A percentile compares a stretch with the other conserved stretches of the same genome.
Conservation (phyloP, 2,329 filamentous ascomycete genomes). For the Sporothrix luriei region DNA sequence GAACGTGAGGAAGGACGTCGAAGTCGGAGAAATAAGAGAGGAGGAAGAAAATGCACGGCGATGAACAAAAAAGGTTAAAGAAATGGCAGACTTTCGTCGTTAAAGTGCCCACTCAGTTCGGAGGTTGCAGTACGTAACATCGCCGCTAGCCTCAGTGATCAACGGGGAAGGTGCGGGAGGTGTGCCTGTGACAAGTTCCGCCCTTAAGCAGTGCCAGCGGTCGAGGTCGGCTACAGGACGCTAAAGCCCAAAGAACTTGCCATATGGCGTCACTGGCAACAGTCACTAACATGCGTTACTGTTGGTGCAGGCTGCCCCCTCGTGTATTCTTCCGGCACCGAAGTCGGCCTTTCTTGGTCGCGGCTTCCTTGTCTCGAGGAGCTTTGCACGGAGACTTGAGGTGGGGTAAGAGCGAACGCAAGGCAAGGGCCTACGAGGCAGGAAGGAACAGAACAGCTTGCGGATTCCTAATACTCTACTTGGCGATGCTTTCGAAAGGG, state of each 20-base stretch:
- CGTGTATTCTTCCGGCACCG: slow-evolving; percentile 22
- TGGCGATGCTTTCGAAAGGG: no score
- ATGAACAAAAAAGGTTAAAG: not conserved
- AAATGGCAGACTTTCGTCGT: not conserved
- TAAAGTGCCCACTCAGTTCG: not conserved
- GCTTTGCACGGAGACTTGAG: not conserved
- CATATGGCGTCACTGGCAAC: slow-evolving; percentile 15
- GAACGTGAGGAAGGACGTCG: not conserved
- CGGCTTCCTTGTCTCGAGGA: slow-evolving; percentile 19
- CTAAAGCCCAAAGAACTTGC: not conserved
- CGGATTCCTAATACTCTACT: not conserved
- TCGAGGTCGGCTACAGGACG: not conserved
- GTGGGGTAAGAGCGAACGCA: slow-evolving; percentile 6
- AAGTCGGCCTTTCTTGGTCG: slow-evolving; percentile 19
- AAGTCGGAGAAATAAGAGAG: slow-evolving; percentile 8
- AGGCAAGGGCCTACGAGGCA: not conserved
- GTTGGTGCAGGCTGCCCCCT: not conserved
- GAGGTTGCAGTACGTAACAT: not conserved
- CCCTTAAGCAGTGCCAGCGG: not conserved
- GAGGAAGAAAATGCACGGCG: not conserved
- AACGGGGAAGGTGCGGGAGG: not conserved
- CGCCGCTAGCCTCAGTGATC: slow-evolving; percentile 7
- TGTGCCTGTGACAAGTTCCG: not conserved
- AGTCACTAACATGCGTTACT: not conserved
- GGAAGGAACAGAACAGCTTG: slow-evolving; percentile 8